phyloP scores from a whole-genome alignment of 176 grass and related monocot species.

The Eragrostis curvula region DNA sequence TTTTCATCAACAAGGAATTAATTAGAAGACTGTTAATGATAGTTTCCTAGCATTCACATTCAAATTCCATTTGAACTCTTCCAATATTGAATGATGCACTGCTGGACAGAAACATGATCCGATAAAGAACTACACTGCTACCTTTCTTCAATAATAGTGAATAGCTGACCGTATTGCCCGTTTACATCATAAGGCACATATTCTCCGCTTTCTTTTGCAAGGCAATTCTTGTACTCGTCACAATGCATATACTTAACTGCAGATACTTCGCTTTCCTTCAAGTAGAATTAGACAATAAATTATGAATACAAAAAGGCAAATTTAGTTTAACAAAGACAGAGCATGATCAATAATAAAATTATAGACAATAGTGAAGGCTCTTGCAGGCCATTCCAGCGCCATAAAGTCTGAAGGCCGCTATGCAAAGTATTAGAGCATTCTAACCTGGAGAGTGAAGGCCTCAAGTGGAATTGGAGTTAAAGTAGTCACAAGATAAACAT shows the following conservation, averaged over 20 bases:
- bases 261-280: conserved; percentile 92
- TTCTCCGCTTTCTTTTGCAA: conserved; percentile 65
- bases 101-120: conserved; percentile 4
- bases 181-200: conserved; percentile 93
- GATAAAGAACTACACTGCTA: conserved; percentile 32
- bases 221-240: conserved; percentile 75
- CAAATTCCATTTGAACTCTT: neutral
- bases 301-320: neutral
- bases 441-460: conserved; percentile 89
- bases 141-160: conserved; percentile 90
- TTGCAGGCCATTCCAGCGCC: neutral
- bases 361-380: neutral
- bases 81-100: conserved; percentile 1
- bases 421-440: conserved; percentile 24
- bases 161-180: conserved; percentile 76
- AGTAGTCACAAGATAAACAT: conserved; percentile 96
- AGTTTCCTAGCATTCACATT: neutral
- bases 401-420: neutral
- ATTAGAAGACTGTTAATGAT: neutral
- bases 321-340: neutral
- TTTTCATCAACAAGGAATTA: neutral
- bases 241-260: conserved; percentile 73
- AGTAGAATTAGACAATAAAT: conserved; percentile 9
- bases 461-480: conserved; percentile 84
- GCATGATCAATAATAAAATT: neutral